phyloP scores from a whole-genome alignment of 306 rosid genomes.

The Cucurbita argyrosperma region DNA sequence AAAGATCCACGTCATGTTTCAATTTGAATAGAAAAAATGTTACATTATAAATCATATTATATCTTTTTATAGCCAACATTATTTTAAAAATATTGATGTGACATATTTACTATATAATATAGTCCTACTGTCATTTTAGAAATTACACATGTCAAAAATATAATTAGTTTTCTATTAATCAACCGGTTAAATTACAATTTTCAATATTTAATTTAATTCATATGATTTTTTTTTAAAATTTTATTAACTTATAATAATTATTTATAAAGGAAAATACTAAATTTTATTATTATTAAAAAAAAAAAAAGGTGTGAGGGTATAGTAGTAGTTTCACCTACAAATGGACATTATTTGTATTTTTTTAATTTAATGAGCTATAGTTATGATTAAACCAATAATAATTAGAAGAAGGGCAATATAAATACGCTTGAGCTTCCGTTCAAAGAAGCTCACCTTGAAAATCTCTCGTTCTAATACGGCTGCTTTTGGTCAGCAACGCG shows the following conservation, averaged over 20 bases:
- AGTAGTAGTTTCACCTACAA: neutral
- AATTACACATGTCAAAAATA: neutral
- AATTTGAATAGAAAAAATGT: neutral
- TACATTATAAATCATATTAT: neutral
- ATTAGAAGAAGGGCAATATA: neutral
- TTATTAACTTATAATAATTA: too few species aligned
- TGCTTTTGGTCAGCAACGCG: constrained; percentile 15
- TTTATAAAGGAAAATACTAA: too few species aligned
- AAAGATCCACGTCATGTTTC: neutral
- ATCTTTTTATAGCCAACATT: too few species aligned
- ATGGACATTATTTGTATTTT: neutral
- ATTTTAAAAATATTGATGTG: neutral
- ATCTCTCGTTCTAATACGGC: constrained; percentile 13
- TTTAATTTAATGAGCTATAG: neutral
- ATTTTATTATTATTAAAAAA: too few species aligned
- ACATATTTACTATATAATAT: neutral
- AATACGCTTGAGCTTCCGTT: neutral
- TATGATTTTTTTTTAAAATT: too few species aligned
- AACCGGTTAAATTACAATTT: too few species aligned
- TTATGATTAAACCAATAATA: neutral
- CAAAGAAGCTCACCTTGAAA: constrained; percentile 5
- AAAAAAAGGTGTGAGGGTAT: neutral
- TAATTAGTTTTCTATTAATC: neutral
- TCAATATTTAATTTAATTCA: too few species aligned
- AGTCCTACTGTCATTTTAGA: neutral